Evolutionary conservation across 1,284 basidiomycete genomes (phyloP).

Genomic region (Pseudozyma tsukubaensis): DNA sequence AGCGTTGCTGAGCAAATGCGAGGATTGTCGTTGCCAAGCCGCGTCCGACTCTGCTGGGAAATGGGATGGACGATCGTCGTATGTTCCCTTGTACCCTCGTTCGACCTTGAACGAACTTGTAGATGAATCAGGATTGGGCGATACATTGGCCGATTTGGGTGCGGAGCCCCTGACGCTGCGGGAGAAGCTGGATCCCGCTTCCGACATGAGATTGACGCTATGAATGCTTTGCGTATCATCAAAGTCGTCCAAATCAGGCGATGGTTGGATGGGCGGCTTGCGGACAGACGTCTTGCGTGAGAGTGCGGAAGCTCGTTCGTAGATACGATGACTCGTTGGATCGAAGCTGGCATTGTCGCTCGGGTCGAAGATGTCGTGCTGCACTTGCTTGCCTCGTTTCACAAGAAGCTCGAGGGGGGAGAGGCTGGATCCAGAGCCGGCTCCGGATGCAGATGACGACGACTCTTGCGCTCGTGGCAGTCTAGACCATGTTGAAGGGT

Average conservation of each 20-base stretch:
- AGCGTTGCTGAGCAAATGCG: constrained; percentile 43
- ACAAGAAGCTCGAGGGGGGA: constrained; percentile 48
- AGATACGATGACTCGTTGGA: constrained; percentile 19
- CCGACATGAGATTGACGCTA: constrained; percentile 46
- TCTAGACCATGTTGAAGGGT: constrained; percentile 14
- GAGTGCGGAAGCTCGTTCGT: constrained; percentile 45
- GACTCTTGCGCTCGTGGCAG: constrained; percentile 12
- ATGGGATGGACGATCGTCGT: constrained; percentile 24
- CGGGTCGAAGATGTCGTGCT: constrained; percentile 39
- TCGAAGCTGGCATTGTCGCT: not conserved
- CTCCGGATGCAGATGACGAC: constrained; percentile 4
- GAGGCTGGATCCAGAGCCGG: constrained; percentile 13
- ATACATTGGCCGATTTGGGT: constrained; percentile 5
- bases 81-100: constrained; percentile 37
- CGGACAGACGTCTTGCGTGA: constrained; percentile 45
- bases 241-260: constrained; percentile 46
- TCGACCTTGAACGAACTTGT: constrained; percentile 26
- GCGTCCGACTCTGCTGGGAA: constrained; percentile 8
- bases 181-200: constrained; percentile 26
- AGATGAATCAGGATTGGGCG: constrained; percentile 13
- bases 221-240: constrained; percentile 46
- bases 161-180: constrained; percentile 8
- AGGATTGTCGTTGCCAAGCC: constrained; percentile 34
- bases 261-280: constrained; percentile 36
- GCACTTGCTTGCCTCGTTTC: constrained; percentile 47